Evolutionary conservation across 352 stramenopile genomes (phyloP).

Genomic region (Halophytophthora polymorphica): DNA sequence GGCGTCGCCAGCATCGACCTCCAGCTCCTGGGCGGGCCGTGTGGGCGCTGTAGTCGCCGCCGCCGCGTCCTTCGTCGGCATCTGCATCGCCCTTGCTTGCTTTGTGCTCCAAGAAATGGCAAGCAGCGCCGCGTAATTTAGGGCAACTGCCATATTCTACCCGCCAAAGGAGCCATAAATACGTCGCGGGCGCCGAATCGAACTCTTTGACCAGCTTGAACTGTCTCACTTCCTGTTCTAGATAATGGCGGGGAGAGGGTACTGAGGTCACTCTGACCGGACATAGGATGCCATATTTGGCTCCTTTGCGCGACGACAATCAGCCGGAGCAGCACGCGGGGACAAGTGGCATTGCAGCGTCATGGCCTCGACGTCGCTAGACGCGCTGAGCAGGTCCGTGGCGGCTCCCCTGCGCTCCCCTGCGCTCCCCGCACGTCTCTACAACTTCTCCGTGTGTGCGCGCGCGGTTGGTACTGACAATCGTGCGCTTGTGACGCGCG

Average conservation of each 20-base stretch:
- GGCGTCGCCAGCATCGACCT: slow-evolving; percentile 74
- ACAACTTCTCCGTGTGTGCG: neutral
- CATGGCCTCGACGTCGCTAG: slow-evolving; percentile 4
- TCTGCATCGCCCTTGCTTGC: neutral
- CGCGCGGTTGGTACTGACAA: neutral
- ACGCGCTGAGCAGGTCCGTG: slow-evolving; percentile 3
- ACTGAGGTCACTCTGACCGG: too few species aligned
- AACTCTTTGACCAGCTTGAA: too few species aligned
- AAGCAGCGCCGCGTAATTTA: too few species aligned
- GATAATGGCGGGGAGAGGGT: too few species aligned
- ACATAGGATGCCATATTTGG: too few species aligned
- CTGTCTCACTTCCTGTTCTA: too few species aligned
- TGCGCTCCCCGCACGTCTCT: neutral
- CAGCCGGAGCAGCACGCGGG: too few species aligned
- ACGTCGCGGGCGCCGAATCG: too few species aligned
- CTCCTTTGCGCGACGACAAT: too few species aligned
- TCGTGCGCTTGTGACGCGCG: neutral
- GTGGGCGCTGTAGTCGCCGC: neutral
- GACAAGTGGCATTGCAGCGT: neutral
- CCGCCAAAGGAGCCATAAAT: too few species aligned
- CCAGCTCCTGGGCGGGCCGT: slow-evolving; percentile 26
- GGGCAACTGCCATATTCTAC: too few species aligned
- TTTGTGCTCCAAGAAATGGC: too few species aligned
- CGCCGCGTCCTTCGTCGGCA: neutral
- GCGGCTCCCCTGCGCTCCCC: neutral